Evolutionary conservation across 1,139 yeast genomes (phyloP).

Genomic region (Torulaspora globosa): DNA sequence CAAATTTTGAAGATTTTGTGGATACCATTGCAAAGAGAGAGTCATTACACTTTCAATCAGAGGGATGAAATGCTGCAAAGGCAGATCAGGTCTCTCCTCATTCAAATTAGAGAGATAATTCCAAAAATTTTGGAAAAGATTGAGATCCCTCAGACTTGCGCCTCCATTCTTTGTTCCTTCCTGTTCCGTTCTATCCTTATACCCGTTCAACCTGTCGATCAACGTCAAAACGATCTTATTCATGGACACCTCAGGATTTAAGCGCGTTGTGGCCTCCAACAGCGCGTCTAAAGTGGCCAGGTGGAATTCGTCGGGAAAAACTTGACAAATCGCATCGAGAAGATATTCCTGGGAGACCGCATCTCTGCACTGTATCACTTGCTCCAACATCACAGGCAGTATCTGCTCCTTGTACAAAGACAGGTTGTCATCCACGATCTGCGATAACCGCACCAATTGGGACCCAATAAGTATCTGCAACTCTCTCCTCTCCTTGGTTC

Average conservation of each 20-base stretch:
- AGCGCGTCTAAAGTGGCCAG: conserved; percentile 65
- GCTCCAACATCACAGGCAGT: conserved; percentile 80
- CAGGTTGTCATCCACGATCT: conserved; percentile 65
- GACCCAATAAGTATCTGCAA: conserved; percentile 90
- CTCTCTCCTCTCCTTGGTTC: conserved; percentile 80
- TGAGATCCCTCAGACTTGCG: conserved; percentile 10
- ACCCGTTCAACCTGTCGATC: conserved; percentile 69
- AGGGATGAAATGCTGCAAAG: conserved; percentile 60
- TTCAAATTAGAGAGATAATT: conserved; percentile 53
- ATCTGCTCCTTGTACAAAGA: conserved; percentile 58
- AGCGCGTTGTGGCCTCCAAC: conserved; percentile 59
- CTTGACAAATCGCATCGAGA: conserved; percentile 85
- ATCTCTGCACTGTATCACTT: conserved; percentile 88
- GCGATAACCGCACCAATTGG: conserved; percentile 83
- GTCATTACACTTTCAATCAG: conserved; percentile 63
- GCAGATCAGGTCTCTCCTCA: conserved; percentile 57
- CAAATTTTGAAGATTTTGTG: conserved; percentile 55
- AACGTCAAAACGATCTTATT: conserved; percentile 64
- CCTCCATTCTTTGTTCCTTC: conserved; percentile 7
- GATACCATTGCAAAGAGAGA: conserved; percentile 65
- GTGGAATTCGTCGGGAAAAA: conserved; percentile 92
- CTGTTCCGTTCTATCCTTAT: conserved; percentile 42
- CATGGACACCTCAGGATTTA: conserved; percentile 67
- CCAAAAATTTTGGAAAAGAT: conserved; percentile 62
- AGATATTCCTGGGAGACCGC: conserved; percentile 87